Conservation (phyloP, 768 basidiomycete species). For the Phylloporus rhodoxanthus region DNA sequence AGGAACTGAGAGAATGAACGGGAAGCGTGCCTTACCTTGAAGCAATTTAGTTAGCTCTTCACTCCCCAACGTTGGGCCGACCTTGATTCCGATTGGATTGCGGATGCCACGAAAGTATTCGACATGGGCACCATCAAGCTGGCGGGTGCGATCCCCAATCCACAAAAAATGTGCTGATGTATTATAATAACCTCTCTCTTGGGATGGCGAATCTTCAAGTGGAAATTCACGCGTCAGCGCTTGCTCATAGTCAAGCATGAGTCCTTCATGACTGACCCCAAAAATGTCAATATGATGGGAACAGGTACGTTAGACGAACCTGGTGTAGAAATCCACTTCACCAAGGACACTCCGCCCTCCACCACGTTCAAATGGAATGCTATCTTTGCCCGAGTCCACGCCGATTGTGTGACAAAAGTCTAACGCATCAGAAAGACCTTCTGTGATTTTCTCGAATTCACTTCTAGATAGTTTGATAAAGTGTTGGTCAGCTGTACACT, state of each 20-base stretch:
- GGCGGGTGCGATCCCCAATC: constrained; percentile 95
- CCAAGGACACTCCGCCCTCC: constrained; percentile 68
- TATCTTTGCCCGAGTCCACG: constrained; percentile 45
- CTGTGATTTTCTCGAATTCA: constrained; percentile 83
- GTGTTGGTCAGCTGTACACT: constrained; percentile 13
- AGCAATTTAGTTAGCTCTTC: constrained; percentile 75
- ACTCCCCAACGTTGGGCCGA: constrained; percentile 78
- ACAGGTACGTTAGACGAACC: constrained; percentile 38
- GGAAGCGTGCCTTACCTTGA: constrained; percentile 48
- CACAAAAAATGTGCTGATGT: constrained; percentile 92
- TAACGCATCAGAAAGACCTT: constrained; percentile 81
- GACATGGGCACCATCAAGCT: constrained; percentile 88
- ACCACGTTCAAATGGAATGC: constrained; percentile 58
- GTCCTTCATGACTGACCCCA: constrained; percentile 72
- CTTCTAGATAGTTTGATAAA: constrained; percentile 35
- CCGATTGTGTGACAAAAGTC: constrained; percentile 92
- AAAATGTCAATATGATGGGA: neutral
- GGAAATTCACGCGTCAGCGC: constrained; percentile 75
- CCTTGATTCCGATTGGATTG: constrained; percentile 94
- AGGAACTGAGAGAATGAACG: neutral
- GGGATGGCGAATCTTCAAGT: constrained; percentile 25
- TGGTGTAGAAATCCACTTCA: constrained; percentile 92
- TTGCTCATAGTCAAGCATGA: constrained; percentile 89
- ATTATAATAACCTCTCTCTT: constrained; percentile 62
- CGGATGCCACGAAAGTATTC: constrained; percentile 92